Percentiles rank a stretch among this genome's conserved stretches.
phyloP scores from a whole-genome alignment of 768 basidiomycete species.

The Dioszegia aurantiaca region DNA sequence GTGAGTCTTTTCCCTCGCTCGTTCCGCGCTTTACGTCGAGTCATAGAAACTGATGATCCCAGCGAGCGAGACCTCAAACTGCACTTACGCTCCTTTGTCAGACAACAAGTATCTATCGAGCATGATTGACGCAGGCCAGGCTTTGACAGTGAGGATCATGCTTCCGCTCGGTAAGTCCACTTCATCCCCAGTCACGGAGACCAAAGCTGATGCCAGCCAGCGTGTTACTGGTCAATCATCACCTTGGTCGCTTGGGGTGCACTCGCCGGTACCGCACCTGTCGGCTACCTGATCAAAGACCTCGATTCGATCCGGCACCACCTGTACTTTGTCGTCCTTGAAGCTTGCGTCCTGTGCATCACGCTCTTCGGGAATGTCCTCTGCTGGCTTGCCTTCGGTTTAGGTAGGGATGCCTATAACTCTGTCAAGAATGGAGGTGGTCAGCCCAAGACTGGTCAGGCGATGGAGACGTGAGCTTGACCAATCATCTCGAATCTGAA shows the following conservation, averaged over 20 bases:
- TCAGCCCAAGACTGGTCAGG: constrained; percentile 37
- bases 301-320: constrained; percentile 48
- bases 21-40: background rate
- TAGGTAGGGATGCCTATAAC: constrained; percentile 35
- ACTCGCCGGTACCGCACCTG: constrained; percentile 32
- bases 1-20: constrained; percentile 24
- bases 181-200: background rate
- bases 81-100: constrained; percentile 48
- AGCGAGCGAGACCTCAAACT: constrained; percentile 43
- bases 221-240: constrained; percentile 51
- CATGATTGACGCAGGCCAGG: constrained; percentile 43
- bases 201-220: constrained; percentile 17
- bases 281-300: constrained; percentile 46
- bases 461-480: constrained; percentile 47
- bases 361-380: constrained; percentile 49
- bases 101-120: constrained; percentile 40
- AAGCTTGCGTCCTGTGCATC: constrained; percentile 47
- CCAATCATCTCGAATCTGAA: background rate
- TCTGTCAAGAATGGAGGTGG: constrained; percentile 31
- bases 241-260: constrained; percentile 42
- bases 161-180: constrained; percentile 40
- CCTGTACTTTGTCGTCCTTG: constrained; percentile 46
- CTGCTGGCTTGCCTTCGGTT: constrained; percentile 48
- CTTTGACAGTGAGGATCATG: constrained; percentile 45
- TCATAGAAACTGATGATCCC: constrained; percentile 2